These are phyloP conservation scores for Ormosia emarginata DNA, from an alignment of 306 rosid genomes.

Conservation along the genomic window DNA sequence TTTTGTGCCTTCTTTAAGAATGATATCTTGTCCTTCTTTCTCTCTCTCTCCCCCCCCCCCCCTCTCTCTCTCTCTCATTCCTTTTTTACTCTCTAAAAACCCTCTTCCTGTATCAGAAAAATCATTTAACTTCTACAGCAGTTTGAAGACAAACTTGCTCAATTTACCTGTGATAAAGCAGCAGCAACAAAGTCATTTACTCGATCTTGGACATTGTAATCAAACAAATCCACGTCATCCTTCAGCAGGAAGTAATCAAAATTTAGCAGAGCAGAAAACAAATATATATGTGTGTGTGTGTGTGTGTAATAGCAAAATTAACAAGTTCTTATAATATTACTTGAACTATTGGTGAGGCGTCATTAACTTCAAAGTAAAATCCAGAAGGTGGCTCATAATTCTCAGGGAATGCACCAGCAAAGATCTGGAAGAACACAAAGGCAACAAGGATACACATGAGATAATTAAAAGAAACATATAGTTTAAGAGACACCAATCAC, in stretches of 20 bases:
- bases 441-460: constrained; percentile 7
- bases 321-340: constrained; percentile 38
- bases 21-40: neutral
- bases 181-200: constrained; percentile 77
- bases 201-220: constrained; percentile 73
- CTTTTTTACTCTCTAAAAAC: neutral
- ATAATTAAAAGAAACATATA: neutral
- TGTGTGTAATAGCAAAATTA: neutral
- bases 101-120: neutral
- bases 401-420: constrained; percentile 69
- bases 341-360: constrained; percentile 56
- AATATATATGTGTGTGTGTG: too few species aligned
- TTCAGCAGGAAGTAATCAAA: constrained; percentile 33
- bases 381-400: constrained; percentile 74
- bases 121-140: neutral
- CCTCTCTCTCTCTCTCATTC: neutral
- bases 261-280: constrained; percentile 24
- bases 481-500: constrained; percentile 13
- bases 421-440: constrained; percentile 44
- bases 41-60: neutral
- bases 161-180: constrained; percentile 71
- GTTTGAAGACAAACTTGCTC: constrained; percentile 19
- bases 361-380: constrained; percentile 73
- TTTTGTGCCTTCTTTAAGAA: neutral
- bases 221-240: constrained; percentile 68